Evolutionary conservation across 1,284 basidiomycete genomes (phyloP).

Genomic region (Amylostereum areolatum): DNA sequence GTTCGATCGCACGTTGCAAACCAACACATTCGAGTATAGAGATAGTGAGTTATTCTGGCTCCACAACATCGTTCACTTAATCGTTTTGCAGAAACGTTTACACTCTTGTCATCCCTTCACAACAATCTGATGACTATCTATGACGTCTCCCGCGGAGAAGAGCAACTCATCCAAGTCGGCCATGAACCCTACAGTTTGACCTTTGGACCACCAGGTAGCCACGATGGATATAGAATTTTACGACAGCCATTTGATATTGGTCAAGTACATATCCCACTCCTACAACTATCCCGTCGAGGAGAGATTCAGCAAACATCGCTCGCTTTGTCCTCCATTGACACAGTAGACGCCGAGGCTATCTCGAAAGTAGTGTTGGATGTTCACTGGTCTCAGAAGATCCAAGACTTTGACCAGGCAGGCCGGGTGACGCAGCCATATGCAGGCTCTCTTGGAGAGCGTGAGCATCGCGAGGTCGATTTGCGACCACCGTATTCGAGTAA

Average conservation of each 20-base stretch:
- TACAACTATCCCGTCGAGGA: conserved; percentile 46
- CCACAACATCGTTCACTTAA: conserved; percentile 2
- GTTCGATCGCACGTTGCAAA: conserved; percentile 49
- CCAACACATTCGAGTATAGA: conserved; percentile 30
- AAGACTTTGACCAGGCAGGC: conserved; percentile 24
- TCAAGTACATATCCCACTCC: conserved; percentile 28
- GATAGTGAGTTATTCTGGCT: conserved; percentile 27
- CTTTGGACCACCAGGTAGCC: not conserved
- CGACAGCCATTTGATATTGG: conserved; percentile 1
- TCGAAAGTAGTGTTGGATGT: conserved; percentile 7
- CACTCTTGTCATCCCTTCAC: conserved; percentile 50
- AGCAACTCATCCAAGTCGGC: too few relatives aligned
- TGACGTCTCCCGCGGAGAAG: conserved; percentile 37
- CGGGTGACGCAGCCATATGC: conserved; percentile 10
- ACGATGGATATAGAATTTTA: not conserved
- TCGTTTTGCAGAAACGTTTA: conserved; percentile 30
- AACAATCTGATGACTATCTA: conserved; percentile 58
- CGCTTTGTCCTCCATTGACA: conserved; percentile 11
- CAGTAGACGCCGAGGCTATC: conserved; percentile 1
- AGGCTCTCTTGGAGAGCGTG: conserved; percentile 28
- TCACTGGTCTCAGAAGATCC: conserved; percentile 37
- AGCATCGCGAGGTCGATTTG: conserved; percentile 42
- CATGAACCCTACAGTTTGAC: too few relatives aligned
- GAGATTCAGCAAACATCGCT: conserved; percentile 40
- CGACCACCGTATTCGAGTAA: conserved; percentile 46